phyloP scores from a whole-genome alignment of 2,329 filamentous ascomycete species.

The Fusarium cicatricum region DNA sequence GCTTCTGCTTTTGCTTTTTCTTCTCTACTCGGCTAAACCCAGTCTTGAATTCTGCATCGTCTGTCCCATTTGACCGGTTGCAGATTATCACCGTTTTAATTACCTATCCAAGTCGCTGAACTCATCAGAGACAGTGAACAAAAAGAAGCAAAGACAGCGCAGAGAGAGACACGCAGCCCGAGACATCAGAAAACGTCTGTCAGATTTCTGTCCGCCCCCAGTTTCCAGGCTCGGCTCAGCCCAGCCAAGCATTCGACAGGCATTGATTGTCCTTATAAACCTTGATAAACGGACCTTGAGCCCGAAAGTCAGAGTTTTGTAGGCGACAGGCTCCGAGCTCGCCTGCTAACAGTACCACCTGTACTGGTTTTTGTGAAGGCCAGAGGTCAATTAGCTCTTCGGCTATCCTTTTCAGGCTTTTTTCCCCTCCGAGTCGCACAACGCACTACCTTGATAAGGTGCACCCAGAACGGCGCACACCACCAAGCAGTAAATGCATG shows the following conservation, averaged over 20 bases:
- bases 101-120: background rate
- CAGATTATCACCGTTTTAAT: background rate
- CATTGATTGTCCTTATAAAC: slow-evolving; percentile 2
- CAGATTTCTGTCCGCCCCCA: slow-evolving; percentile 1
- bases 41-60: background rate
- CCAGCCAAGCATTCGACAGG: slow-evolving; percentile 1
- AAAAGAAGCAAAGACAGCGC: slow-evolving; percentile 8
- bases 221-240: slow-evolving; percentile 10
- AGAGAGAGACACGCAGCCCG: too few species aligned
- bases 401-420: background rate
- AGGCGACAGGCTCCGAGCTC: slow-evolving; percentile 9
- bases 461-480: slow-evolving; percentile 19
- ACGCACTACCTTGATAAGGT: slow-evolving; percentile 1
- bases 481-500: slow-evolving; percentile 18
- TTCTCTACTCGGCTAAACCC: background rate
- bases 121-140: slow-evolving; percentile 1
- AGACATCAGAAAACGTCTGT: slow-evolving; percentile 1
- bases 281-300: slow-evolving; percentile 14
- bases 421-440: slow-evolving; percentile 2
- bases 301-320: slow-evolving; percentile 19
- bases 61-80: slow-evolving; percentile 1
- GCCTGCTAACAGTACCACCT: slow-evolving; percentile 2
- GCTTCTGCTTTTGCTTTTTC: background rate
- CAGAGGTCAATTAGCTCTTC: slow-evolving; percentile 14
- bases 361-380: background rate